A percentile compares a stretch with the other conserved stretches of the same genome.
phyloP scores from a whole-genome alignment of 2,329 filamentous ascomycete species.

The Chrysoporthe deuterocubensis region DNA sequence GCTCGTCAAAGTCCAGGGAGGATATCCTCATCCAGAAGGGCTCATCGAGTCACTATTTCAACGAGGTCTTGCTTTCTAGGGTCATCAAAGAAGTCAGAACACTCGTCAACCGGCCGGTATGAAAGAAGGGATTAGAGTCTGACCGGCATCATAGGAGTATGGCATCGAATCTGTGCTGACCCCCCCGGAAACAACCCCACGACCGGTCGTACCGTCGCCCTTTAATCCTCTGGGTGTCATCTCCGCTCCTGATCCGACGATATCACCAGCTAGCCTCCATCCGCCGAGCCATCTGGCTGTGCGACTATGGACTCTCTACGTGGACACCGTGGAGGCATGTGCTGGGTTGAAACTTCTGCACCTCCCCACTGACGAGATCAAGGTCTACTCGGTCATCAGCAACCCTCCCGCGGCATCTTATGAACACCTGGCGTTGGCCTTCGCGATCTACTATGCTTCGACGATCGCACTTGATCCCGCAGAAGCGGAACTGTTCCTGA shows the following conservation, averaged over 20 bases:
- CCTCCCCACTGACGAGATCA: constrained; percentile 38
- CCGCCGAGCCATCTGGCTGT: constrained; percentile 36
- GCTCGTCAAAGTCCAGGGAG: constrained; percentile 19
- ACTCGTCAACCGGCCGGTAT: neutral
- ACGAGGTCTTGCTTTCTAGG: constrained; percentile 41
- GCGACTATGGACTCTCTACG: constrained; percentile 39
- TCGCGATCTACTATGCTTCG: constrained; percentile 55
- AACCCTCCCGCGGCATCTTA: constrained; percentile 35
- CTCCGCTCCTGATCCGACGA: constrained; percentile 33
- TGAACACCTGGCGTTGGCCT: constrained; percentile 45
- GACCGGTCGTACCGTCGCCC: constrained; percentile 28
- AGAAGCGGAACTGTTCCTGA: constrained; percentile 40
- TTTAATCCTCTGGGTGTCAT: constrained; percentile 42
- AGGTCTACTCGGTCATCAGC: constrained; percentile 39
- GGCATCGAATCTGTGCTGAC: constrained; percentile 32
- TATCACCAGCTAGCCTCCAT: constrained; percentile 22
- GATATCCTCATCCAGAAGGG: constrained; percentile 40
- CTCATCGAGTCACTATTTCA: constrained; percentile 42
- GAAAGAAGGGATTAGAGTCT: constrained; percentile 1
- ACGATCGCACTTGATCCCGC: constrained; percentile 44
- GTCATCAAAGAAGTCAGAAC: constrained; percentile 39
- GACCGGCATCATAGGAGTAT: constrained; percentile 28
- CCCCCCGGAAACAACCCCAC: constrained; percentile 20
- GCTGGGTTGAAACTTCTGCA: constrained; percentile 37
- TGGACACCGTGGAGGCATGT: constrained; percentile 36